Evolutionary conservation across 2,329 filamentous ascomycete species (phyloP).

Genomic region (Hypoxylon sp.): DNA sequence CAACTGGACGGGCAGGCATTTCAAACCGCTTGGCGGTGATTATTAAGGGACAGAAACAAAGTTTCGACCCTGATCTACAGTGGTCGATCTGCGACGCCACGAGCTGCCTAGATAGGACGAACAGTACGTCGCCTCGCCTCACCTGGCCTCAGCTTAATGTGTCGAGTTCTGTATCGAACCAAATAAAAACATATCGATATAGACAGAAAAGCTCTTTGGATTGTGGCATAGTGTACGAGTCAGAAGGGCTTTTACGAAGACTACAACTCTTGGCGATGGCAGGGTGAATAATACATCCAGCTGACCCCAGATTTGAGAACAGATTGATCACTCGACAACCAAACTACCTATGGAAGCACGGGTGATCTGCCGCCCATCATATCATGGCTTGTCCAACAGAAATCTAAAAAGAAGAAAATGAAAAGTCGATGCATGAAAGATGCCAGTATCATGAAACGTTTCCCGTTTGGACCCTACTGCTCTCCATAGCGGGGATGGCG

Average conservation of each 20-base stretch:
- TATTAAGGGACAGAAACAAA: slow-evolving; percentile 35
- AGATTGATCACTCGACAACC: background rate
- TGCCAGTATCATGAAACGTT: slow-evolving; percentile 39
- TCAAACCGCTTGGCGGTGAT: slow-evolving; percentile 22
- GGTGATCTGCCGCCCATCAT: slow-evolving; percentile 19
- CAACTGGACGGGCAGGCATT: slow-evolving; percentile 12
- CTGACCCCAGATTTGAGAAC: background rate
- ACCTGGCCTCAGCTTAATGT: slow-evolving; percentile 9
- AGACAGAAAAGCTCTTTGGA: background rate
- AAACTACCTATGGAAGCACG: slow-evolving; percentile 1
- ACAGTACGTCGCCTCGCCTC: slow-evolving; percentile 14
- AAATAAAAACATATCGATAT: slow-evolving; percentile 1
- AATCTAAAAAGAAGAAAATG: slow-evolving; percentile 13
- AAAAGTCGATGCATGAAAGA: slow-evolving; percentile 30
- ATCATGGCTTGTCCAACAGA: slow-evolving; percentile 4
- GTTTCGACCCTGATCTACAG: slow-evolving; percentile 28
- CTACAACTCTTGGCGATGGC: background rate
- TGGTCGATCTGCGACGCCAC: slow-evolving; percentile 15
- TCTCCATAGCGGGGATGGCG: slow-evolving; percentile 18
- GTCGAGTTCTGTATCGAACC: slow-evolving; percentile 11
- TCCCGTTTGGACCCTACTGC: slow-evolving; percentile 35
- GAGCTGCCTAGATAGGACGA: slow-evolving; percentile 37
- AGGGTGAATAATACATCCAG: background rate
- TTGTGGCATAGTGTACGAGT: background rate
- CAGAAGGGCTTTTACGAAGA: background rate